These are phyloP conservation scores for Mucor circinelloides DNA, from an alignment of 371 early-diverging fungal species.

Conservation along the genomic window DNA sequence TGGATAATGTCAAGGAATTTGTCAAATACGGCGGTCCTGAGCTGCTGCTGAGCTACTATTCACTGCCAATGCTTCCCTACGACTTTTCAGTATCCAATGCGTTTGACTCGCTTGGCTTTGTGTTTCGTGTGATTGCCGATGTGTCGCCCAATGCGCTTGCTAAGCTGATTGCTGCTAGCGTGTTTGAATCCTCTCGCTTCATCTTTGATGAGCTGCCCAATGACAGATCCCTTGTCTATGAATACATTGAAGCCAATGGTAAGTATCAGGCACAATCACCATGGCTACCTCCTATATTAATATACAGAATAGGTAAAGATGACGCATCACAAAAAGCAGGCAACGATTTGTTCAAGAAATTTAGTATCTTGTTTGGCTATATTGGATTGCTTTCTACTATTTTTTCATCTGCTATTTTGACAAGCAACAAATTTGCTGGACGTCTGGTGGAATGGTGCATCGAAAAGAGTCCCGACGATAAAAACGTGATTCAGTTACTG, in stretches of 20 bases:
- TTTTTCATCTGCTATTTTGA: slow-evolving; percentile 21
- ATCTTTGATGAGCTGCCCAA: slow-evolving; percentile 34
- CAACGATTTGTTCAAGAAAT: slow-evolving; percentile 17
- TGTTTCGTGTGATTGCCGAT: slow-evolving; percentile 73
- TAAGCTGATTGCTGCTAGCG: slow-evolving; percentile 45
- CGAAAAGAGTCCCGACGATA: slow-evolving; percentile 40
- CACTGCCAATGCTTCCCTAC: slow-evolving; percentile 72
- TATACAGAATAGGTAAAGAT: slow-evolving; percentile 8
- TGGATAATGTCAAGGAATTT: slow-evolving; percentile 72
- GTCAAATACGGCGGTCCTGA: slow-evolving; percentile 67
- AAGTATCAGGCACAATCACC: neutral
- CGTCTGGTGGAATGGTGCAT: slow-evolving; percentile 17
- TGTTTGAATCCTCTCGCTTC: slow-evolving; percentile 44
- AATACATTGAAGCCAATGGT: slow-evolving; percentile 56
- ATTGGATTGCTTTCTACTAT: slow-evolving; percentile 23
- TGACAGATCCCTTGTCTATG: slow-evolving; percentile 34
- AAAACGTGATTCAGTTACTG: slow-evolving; percentile 51
- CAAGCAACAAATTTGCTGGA: slow-evolving; percentile 6
- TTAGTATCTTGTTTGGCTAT: slow-evolving; percentile 24
- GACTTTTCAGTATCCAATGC: slow-evolving; percentile 72
- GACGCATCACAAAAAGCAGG: neutral
- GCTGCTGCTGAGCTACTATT: slow-evolving; percentile 66
- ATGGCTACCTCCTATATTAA: neutral
- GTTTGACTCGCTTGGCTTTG: slow-evolving; percentile 70
- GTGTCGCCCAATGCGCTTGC: slow-evolving; percentile 52